These are phyloP conservation scores for Corynespora cassiicola DNA, from an alignment of 2,329 filamentous ascomycete species.

Conservation along the genomic window DNA sequence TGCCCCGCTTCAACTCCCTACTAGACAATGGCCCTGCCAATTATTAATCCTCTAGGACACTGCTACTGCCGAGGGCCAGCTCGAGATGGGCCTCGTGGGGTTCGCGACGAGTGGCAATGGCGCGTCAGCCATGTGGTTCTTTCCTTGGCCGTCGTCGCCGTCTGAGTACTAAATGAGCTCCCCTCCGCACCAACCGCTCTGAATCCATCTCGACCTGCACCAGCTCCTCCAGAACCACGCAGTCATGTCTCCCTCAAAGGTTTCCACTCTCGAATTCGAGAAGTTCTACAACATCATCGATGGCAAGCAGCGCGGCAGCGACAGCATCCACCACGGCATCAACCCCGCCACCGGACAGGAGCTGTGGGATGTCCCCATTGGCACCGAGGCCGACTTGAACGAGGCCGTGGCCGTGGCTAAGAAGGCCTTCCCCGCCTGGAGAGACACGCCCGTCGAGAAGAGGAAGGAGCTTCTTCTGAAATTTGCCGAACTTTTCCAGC, in stretches of 20 bases:
- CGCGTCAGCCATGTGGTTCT: too few relatives aligned
- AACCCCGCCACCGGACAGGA: slow-evolving; percentile 60
- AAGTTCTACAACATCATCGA: slow-evolving; percentile 62
- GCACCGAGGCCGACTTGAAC: slow-evolving; percentile 57
- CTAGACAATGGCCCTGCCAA: too few relatives aligned
- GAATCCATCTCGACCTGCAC: slow-evolving; percentile 1
- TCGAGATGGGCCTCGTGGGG: slow-evolving; percentile 3
- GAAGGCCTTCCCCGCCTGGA: slow-evolving; percentile 57
- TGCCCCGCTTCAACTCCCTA: too few relatives aligned
- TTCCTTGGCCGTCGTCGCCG: neutral
- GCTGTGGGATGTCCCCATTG: slow-evolving; percentile 59
- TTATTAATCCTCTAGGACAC: neutral
- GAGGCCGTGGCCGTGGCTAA: slow-evolving; percentile 57
- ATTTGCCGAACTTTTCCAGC: slow-evolving; percentile 29
- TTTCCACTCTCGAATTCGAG: slow-evolving; percentile 46
- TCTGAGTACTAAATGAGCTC: neutral
- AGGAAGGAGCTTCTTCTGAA: slow-evolving; percentile 39
- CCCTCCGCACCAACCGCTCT: neutral
- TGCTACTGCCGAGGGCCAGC: neutral
- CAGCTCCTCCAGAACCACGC: slow-evolving; percentile 4
- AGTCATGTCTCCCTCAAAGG: slow-evolving; percentile 55
- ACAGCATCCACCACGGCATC: slow-evolving; percentile 52
- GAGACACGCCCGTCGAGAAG: slow-evolving; percentile 39
- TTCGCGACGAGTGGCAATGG: too few relatives aligned
- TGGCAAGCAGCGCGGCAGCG: slow-evolving; percentile 54